These are phyloP conservation scores for Ganoderma resinaceum DNA, from an alignment of 1,284 basidiomycete species.

Conservation along the genomic window DNA sequence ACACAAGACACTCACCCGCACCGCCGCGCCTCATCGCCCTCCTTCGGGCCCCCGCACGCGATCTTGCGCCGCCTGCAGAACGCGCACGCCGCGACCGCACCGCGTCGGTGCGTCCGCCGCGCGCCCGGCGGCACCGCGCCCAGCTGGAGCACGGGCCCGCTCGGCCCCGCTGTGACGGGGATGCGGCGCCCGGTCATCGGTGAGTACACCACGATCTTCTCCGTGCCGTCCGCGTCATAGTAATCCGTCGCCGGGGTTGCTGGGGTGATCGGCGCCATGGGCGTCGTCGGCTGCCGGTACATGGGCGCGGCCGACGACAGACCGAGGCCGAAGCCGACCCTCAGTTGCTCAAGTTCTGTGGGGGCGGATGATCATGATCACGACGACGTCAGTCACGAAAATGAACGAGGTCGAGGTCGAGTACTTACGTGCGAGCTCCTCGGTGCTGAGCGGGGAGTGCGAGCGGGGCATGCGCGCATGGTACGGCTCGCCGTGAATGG, in stretches of 20 bases:
- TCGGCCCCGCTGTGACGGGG: slow-evolving; percentile 16
- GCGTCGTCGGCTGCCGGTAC: not conserved
- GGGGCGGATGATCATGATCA: not conserved
- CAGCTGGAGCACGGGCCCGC: slow-evolving; percentile 6
- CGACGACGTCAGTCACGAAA: slow-evolving; percentile 6
- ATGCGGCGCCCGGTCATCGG: slow-evolving; percentile 29
- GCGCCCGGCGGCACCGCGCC: slow-evolving; percentile 1
- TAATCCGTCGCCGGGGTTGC: slow-evolving; percentile 6
- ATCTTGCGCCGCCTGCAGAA: slow-evolving; percentile 53
- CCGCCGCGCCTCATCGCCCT: slow-evolving; percentile 36
- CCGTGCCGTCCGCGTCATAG: not conserved
- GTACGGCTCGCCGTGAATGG: slow-evolving; percentile 8
- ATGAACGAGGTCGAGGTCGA: not conserved
- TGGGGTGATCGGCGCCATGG: not conserved
- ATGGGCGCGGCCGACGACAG: not conserved
- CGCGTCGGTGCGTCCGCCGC: slow-evolving; percentile 17
- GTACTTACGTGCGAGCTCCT: slow-evolving; percentile 20
- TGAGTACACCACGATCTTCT: slow-evolving; percentile 27
- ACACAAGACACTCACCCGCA: slow-evolving; percentile 43
- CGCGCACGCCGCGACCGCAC: slow-evolving; percentile 41
- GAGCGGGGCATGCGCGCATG: slow-evolving; percentile 9
- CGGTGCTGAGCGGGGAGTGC: slow-evolving; percentile 16
- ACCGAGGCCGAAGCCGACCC: slow-evolving; percentile 9
- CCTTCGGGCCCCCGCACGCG: slow-evolving; percentile 46
- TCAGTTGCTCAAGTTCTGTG: slow-evolving; percentile 9